These are phyloP conservation scores for Pseudopyricularia javanii DNA, from an alignment of 2,329 filamentous ascomycete species.

Conservation along the genomic window DNA sequence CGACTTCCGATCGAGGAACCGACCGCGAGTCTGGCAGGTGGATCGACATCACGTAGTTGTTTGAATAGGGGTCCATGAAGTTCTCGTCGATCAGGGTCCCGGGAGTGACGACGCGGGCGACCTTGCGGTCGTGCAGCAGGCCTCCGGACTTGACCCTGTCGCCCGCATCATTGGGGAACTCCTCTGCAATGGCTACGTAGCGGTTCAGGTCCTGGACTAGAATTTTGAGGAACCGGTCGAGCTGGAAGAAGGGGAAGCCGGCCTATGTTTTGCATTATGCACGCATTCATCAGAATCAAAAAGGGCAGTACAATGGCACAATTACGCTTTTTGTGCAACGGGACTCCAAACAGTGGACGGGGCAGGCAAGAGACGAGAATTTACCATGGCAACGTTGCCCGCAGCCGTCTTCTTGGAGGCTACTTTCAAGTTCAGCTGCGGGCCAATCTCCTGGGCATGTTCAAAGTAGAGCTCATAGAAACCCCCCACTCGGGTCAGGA, in stretches of 20 bases:
- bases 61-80: conserved; percentile 88
- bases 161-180: conserved; percentile 64
- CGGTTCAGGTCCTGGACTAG: conserved; percentile 83
- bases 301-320: not conserved
- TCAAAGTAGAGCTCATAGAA: conserved; percentile 99
- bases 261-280: conserved; percentile 36
- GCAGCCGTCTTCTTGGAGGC: conserved; percentile 68
- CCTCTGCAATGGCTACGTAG: conserved; percentile 89
- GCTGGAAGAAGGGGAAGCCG: conserved; percentile 85
- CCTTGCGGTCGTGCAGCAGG: conserved; percentile 70
- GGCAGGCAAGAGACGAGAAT: conserved; percentile 7
- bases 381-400: conserved; percentile 74
- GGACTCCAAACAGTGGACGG: not conserved
- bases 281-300: conserved; percentile 3
- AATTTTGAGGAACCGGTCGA: conserved; percentile 85
- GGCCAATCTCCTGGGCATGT: conserved; percentile 81
- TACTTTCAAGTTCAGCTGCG: conserved; percentile 78
- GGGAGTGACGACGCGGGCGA: conserved; percentile 81
- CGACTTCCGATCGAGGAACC: conserved; percentile 7
- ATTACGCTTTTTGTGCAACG: not conserved
- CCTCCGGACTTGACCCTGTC: conserved; percentile 65
- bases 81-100: conserved; percentile 95
- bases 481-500: conserved; percentile 83
- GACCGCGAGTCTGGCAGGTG: conserved; percentile 31
- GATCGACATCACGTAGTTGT: conserved; percentile 83